Evolutionary conservation across 768 basidiomycete genomes (phyloP).

Genomic region (Rhizopogon vulgaris): DNA sequence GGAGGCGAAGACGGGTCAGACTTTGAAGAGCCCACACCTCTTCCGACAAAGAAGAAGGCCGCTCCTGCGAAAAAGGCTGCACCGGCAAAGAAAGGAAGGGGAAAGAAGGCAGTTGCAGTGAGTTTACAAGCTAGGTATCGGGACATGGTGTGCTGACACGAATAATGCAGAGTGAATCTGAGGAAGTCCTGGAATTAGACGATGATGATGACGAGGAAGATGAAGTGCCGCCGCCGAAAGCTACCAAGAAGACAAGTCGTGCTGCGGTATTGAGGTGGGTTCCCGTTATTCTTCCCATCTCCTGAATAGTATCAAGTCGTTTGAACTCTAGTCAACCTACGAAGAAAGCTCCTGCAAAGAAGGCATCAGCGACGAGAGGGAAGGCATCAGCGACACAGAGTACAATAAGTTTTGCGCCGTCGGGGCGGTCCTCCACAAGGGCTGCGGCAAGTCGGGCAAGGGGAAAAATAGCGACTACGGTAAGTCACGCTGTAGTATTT

Average conservation of each 20-base stretch:
- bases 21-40: slow-evolving; percentile 33
- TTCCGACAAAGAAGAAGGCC: slow-evolving; percentile 39
- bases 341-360: slow-evolving; percentile 54
- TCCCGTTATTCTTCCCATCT: slow-evolving; percentile 14
- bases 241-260: slow-evolving; percentile 53
- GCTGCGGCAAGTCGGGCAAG: slow-evolving; percentile 67
- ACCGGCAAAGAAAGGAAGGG: slow-evolving; percentile 40
- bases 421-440: slow-evolving; percentile 48
- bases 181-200: slow-evolving; percentile 49
- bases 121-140: slow-evolving; percentile 3
- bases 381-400: slow-evolving; percentile 36
- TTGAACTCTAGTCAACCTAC: slow-evolving; percentile 24
- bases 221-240: slow-evolving; percentile 32
- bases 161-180: slow-evolving; percentile 35
- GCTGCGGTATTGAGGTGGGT: slow-evolving; percentile 60
- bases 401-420: slow-evolving; percentile 60
- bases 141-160: slow-evolving; percentile 1
- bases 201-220: slow-evolving; percentile 52
- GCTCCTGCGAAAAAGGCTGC: slow-evolving; percentile 25
- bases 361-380: slow-evolving; percentile 28
- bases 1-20: slow-evolving; percentile 46
- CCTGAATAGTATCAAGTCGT: slow-evolving; percentile 13
- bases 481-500: slow-evolving; percentile 17
- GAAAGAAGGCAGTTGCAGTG: slow-evolving; percentile 45
- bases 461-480: slow-evolving; percentile 48